A percentile compares a stretch with the other conserved stretches of the same genome.
Evolutionary conservation across 2,329 filamentous ascomycete genomes (phyloP).

Genomic region (Cladosporium sp.): DNA sequence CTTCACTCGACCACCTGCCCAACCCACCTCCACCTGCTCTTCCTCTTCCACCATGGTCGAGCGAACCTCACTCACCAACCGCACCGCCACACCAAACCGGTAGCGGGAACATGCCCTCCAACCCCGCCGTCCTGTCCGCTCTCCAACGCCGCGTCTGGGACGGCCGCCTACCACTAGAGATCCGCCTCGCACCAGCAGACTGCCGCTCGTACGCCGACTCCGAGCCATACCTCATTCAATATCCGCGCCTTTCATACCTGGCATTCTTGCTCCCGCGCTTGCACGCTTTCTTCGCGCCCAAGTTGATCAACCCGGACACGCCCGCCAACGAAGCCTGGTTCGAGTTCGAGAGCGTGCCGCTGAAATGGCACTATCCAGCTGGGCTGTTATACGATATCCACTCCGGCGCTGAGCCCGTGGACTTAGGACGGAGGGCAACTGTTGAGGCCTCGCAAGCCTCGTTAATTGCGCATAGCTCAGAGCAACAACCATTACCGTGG

Average conservation of each 20-base stretch:
- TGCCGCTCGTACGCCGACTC: conserved; percentile 61
- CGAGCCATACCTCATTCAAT: conserved; percentile 63
- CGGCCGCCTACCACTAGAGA: conserved; percentile 61
- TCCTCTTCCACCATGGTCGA: conserved; percentile 6
- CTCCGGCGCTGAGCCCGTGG: conserved; percentile 55
- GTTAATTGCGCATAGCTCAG: conserved; percentile 2
- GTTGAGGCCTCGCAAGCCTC: conserved; percentile 18
- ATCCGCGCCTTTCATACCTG: conserved; percentile 67
- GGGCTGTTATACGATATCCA: conserved; percentile 71
- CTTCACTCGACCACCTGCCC: neutral
- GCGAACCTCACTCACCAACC: neutral
- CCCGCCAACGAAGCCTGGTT: conserved; percentile 60
- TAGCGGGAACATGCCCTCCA: conserved; percentile 10
- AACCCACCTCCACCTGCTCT: neutral
- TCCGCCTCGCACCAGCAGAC: conserved; percentile 59
- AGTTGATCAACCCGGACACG: conserved; percentile 59
- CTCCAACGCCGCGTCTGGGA: conserved; percentile 56
- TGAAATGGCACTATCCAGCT: conserved; percentile 72
- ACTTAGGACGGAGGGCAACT: conserved; percentile 13
- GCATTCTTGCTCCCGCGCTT: conserved; percentile 64
- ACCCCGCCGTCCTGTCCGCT: conserved; percentile 3
- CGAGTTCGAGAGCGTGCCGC: conserved; percentile 65
- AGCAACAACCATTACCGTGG: conserved; percentile 55
- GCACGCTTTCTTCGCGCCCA: conserved; percentile 61
- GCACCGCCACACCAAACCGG: conserved; percentile 10